Evolutionary conservation across 176 grass and related monocot genomes (phyloP), one percentile per base, ranked within the genome.

Genomic region (Triticum urartu): DNA sequence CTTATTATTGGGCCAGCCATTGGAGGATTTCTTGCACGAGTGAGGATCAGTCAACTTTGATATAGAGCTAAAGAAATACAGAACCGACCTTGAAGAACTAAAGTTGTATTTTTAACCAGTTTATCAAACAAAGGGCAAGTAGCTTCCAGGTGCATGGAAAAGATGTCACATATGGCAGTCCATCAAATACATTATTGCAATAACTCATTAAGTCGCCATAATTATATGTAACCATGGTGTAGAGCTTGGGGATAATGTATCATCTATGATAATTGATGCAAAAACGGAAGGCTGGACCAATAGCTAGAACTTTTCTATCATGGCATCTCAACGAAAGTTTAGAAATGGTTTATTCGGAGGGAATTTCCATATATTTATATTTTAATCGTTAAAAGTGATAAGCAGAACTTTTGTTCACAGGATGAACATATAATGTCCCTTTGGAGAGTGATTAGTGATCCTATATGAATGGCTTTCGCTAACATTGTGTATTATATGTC

Each of bases 11-110:
- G 93, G n/a, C 88, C 90, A 21, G 93, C 93, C 79, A 84, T 95
- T 24, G 93, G 93, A 79, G 93, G 93, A 40, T 95, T 92, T 83
- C 86, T 95, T 84, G 71, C 86, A 39, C 88, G 92, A 86, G 90
- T 95, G 42, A 60, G 63, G 3, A 70, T 14, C 3, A 68, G 6
- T 48, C 15, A 48, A 75, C 17, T 83, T 73, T 12, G 8, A 26
- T 90, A 4, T 25, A 7, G 36, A 80, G 4, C 6, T 71, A 11
- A 22, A 40, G 18, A 10, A 71, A 39, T 70, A 70, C 9, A 38
- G 1, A 70, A 21, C 18, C 0, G 4, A 2, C 68, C 18, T 3
- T 39, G 18, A 3, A 70, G 3, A 39, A n/a, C 20, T n/a, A 70
- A 38, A 4, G 4, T n/a, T 70, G 17, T 5, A n/a, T 70, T 39